Evolutionary conservation across 2,329 filamentous ascomycete genomes (phyloP).

Genomic region (Sporothrix humicola): DNA sequence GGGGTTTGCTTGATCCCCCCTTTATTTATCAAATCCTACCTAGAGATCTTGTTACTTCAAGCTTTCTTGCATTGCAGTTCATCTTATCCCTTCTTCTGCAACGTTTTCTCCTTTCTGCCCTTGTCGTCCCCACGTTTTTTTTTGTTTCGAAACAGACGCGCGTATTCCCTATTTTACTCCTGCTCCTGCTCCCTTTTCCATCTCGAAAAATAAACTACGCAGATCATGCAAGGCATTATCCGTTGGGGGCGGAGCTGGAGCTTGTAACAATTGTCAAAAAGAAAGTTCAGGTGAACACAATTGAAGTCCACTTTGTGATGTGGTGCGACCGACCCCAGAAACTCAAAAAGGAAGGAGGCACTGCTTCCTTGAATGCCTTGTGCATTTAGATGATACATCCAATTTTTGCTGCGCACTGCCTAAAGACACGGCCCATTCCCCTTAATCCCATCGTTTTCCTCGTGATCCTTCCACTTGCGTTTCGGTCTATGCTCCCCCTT

Average conservation of each 20-base stretch:
- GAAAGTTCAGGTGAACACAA: background rate
- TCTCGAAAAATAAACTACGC: background rate
- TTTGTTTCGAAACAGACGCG: conserved; percentile 14
- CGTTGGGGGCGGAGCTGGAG: background rate
- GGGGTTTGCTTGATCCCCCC: background rate
- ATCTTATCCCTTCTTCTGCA: background rate
- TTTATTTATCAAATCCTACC: background rate
- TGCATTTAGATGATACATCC: background rate
- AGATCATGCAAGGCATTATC: conserved; percentile 10
- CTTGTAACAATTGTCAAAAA: background rate
- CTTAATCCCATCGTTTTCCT: background rate
- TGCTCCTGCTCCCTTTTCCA: background rate
- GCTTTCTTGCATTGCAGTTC: background rate
- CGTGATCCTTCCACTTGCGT: background rate
- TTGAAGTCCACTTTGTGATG: background rate
- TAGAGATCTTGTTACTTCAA: background rate
- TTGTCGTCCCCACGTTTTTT: conserved; percentile 5
- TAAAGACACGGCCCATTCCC: background rate
- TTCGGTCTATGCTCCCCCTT: background rate
- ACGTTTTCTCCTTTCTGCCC: background rate
- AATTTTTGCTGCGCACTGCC: background rate
- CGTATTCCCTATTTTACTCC: background rate
- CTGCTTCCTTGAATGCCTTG: background rate
- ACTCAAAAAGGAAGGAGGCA: background rate
- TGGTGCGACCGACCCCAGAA: conserved; percentile 1